phyloP scores from a whole-genome alignment of 495 filamentous ascomycete genomes.

The Xylaria venustula region DNA sequence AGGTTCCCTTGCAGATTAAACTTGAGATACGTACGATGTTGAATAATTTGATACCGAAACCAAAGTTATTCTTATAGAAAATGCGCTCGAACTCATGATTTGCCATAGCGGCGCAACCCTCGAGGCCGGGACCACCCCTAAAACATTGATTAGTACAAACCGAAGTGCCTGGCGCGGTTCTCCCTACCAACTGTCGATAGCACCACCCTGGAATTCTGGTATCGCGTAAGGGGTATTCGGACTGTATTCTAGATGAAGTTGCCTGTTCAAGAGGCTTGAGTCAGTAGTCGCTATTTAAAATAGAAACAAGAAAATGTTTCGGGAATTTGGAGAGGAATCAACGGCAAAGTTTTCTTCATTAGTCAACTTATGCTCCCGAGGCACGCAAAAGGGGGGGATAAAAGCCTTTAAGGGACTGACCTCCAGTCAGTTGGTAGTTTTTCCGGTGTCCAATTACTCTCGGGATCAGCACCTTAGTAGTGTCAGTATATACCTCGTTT shows the following conservation, averaged over 20 bases:
- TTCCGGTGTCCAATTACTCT: conserved; percentile 46
- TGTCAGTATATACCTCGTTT: background rate
- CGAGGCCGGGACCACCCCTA: conserved; percentile 70
- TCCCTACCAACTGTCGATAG: conserved; percentile 54
- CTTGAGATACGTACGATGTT: conserved; percentile 31
- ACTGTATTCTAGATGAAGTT: conserved; percentile 55
- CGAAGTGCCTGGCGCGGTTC: background rate
- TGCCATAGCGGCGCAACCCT: conserved; percentile 59
- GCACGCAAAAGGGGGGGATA: too few species aligned
- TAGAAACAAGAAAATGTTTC: too few species aligned
- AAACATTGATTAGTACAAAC: background rate
- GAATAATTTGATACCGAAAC: conserved; percentile 42
- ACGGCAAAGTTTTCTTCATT: too few species aligned
- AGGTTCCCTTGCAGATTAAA: background rate
- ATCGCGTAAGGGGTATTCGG: conserved; percentile 68
- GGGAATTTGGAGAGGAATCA: too few species aligned
- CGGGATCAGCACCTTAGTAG: background rate
- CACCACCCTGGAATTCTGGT: conserved; percentile 74
- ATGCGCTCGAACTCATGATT: conserved; percentile 73
- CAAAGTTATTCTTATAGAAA: conserved; percentile 78
- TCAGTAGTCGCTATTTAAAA: too few species aligned
- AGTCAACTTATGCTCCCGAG: too few species aligned
- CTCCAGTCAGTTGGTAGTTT: conserved; percentile 45
- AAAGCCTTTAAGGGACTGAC: too few species aligned
- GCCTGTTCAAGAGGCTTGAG: too few species aligned